Base-by-base conservation (phyloP, 2,329 filamentous ascomycete species). In the Alternaria ethzedia region DNA sequence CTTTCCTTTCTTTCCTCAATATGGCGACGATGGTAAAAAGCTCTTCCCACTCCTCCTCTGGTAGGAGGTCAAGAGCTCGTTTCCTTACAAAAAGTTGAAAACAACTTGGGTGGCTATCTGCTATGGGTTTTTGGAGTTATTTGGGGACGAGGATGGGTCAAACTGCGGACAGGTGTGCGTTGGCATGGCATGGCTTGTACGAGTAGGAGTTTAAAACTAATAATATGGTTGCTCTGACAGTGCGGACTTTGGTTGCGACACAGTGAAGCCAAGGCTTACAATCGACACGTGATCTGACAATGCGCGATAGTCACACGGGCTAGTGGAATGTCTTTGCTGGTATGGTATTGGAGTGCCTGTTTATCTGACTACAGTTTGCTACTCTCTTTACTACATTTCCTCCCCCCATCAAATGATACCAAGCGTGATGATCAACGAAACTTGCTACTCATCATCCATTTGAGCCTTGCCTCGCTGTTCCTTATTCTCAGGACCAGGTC, bases 401-500 rank as follows among this genome's bases (percentile, higher is more conserved):
- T 49, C 4, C 7, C 6, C n/a, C 15, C 13, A 17, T 26, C 10
- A 49, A 17, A 12, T 6, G n/a, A 49, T 6, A 28, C 3, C n/a
- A 17, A 20, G n/a, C 6, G 11, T 4, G 1, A 28, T 20, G 8
- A 20, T 20, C n/a, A 17, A 30, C 25, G 5, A 0, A 8, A 11
- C 54, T 60, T 71, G 74, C 47, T 71, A 65, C 60, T 69, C 65
- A 67, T 76, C 76, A 61, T 78, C 71, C 9, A 60, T 43, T 12
- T 65, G 50, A 28, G 70, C 50, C 62, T 78, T 75, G 58, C 76
- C 75, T 36, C 72, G 69, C 70, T 78, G 67, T 50, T 75, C 73
- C 66, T 78, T 75, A 69, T 74, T 77, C 64, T 77, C 72, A 20
- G 71, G 70, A 20, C 44, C 55, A 21, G 78, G 78, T 59, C 77